Evolutionary conservation across 352 stramenopile genomes (phyloP), one percentile per base, ranked within the genome.

Genomic region (Pythium oligandrum): DNA sequence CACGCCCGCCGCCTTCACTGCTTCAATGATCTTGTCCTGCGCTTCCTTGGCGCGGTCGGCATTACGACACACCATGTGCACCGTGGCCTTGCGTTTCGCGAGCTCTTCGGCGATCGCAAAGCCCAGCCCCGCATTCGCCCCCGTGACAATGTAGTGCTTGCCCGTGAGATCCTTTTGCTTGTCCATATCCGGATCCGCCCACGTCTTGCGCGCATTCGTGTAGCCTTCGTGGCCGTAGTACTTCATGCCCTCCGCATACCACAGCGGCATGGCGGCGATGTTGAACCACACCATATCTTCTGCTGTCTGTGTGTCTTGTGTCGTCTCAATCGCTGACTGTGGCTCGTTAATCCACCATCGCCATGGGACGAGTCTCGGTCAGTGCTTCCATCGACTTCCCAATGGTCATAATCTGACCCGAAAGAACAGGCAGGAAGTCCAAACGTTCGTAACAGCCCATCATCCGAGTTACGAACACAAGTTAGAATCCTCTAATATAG

Each of bases 1-100:
- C 39, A 73, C 63, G n/a, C 70, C 66, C 1, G 59, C 55, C 2
- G 54, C 43, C 40, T 64, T 66, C 34, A 66, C 67, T 32, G 51
- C 46, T 45, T 65, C 57, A 11, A 83, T 40, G 42, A 83, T 77
- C 49, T 77, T 60, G 31, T 66, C 46, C 39, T 61, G 63, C n/a
- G 70, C 70, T 1, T 61, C 59, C 32, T 79, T 59, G 2, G 55
- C 72, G 10, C 67, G 72, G 2, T 53, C 58, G 2, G 61, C 61
- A 40, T 70, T 63, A 38, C 70, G 72, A 52, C 70, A 83, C 4
- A 83, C 61, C 69, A 83, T 75, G 55, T 83, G 67, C 48, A 83
- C 70, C 2, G 53, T 66, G 4, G 61, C 70, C 40, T 49, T 61
- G 42, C 67, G 66, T 49, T 68, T 70, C 7, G 62, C 64, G 7